Evolutionary conservation across 2,329 filamentous ascomycete species (phyloP), one percentile per base, ranked within the genome.

Genomic region (Zymoseptoria tritici): DNA sequence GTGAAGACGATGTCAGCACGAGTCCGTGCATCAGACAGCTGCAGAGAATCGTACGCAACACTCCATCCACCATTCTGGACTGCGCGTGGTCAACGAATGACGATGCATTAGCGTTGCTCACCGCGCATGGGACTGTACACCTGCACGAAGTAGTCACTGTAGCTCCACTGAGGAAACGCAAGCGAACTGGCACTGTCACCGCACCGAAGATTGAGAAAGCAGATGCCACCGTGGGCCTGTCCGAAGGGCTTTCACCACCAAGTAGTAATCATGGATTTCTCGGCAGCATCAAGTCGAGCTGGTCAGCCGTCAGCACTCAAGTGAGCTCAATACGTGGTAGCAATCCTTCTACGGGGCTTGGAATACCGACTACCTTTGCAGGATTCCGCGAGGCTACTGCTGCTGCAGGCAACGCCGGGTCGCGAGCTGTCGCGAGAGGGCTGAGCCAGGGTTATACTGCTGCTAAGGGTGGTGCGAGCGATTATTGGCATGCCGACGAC

Each of bases 121-220:
- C 94, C 0, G 91, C 96, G 69, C 89, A 92, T 67, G 91, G 93
- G n/a, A 99, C 94, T 8, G 86, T 97, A 9, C 94, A 99, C 75
- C 83, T 97, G 51, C 87, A 96, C 64, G 90, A 96, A 66, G 84
- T 97, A 74, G 91, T 91, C 8, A 53, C 57, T 13, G 51, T 58
- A 26, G 60, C 46, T 5, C 49, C 66, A 11, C 81, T 85, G 7
- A 61, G 63, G 11, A 72, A 68, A 57, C 62, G 68, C 3, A 71
- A 70, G 49, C 66, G 69, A 11, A 57, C 61, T 21, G 22, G 21
- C 9, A 64, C 64, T 1, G 24, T 60, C n/a, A 60, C 59, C 9
- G 61, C 59, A 24, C 57, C 63, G 16, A 56, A 60, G 11, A 52
- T 58, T 5, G 69, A 71, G 26, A 75, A 76, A 54, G 72, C 74